phyloP scores from a whole-genome alignment of 169 alveolate genomes.

The Perkinsus chesapeaki region DNA sequence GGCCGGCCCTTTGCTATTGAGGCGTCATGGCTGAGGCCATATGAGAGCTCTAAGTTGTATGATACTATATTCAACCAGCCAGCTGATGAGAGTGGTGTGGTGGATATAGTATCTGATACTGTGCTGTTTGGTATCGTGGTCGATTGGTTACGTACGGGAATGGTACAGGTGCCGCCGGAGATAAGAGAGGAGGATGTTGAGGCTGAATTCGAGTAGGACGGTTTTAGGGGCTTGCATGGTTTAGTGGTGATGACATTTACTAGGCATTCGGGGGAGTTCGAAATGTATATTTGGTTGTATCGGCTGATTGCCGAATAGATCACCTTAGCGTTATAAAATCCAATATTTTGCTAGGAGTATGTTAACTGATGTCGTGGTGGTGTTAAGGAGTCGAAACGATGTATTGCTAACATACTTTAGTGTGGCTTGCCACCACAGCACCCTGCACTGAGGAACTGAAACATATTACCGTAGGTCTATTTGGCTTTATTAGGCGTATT shows the following conservation, averaged over 20 bases:
- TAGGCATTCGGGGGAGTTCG: too few relatives aligned
- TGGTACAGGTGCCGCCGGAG: background rate
- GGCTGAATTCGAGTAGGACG: background rate
- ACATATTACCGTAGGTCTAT: too few relatives aligned
- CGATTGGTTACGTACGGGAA: background rate
- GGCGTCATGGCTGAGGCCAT: background rate
- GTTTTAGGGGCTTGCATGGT: background rate
- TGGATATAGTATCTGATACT: background rate
- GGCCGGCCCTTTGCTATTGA: background rate
- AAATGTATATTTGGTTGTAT: too few relatives aligned
- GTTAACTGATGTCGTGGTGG: too few relatives aligned
- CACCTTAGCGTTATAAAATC: too few relatives aligned
- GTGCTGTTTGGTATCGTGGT: background rate
- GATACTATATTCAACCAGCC: background rate
- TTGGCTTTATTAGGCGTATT: too few relatives aligned
- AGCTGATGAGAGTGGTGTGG: background rate
- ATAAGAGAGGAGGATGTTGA: background rate
- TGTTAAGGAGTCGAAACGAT: too few relatives aligned
- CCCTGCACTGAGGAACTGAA: too few relatives aligned
- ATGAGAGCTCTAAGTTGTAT: background rate
- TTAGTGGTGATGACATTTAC: background rate
- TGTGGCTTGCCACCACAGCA: too few relatives aligned
- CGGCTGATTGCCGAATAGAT: too few relatives aligned
- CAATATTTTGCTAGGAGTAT: too few relatives aligned
- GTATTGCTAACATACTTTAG: too few relatives aligned